Evolutionary conservation across 1,284 basidiomycete species (phyloP).

Genomic region (Psilocybe mexicana): DNA sequence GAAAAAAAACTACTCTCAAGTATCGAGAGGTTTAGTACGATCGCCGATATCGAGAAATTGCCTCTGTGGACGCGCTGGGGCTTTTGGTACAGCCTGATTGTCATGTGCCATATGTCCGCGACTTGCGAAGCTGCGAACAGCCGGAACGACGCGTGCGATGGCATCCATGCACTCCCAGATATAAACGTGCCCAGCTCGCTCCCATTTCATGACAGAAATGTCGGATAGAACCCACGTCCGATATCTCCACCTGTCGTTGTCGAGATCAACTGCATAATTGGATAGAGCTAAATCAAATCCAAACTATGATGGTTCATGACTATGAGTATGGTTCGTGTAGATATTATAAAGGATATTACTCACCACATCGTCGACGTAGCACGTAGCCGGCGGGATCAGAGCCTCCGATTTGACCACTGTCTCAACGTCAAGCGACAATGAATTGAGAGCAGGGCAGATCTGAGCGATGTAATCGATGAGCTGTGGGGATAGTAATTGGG

Average conservation of each 20-base stretch:
- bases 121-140: slow-evolving; percentile 23
- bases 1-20: not conserved
- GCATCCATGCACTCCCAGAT: slow-evolving; percentile 23
- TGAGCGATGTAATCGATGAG: slow-evolving; percentile 24
- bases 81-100: not conserved
- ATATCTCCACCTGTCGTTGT: slow-evolving; percentile 24
- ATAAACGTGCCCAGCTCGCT: slow-evolving; percentile 22
- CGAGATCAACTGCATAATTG: slow-evolving; percentile 21
- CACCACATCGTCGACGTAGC: slow-evolving; percentile 13
- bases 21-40: slow-evolving; percentile 15
- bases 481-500: slow-evolving; percentile 20
- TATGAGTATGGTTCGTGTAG: not conserved
- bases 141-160: slow-evolving; percentile 22
- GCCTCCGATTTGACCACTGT: slow-evolving; percentile 16
- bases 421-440: slow-evolving; percentile 22
- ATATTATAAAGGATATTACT: not conserved
- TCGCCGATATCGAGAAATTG: slow-evolving; percentile 6
- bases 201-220: slow-evolving; percentile 25
- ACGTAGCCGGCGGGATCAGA: not conserved
- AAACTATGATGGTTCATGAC: slow-evolving; percentile 5
- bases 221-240: slow-evolving; percentile 22
- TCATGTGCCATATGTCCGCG: slow-evolving; percentile 19
- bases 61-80: not conserved
- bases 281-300: slow-evolving; percentile 20
- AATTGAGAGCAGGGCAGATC: slow-evolving; percentile 21